phyloP scores from a whole-genome alignment of 768 basidiomycete species.

The Leccinum truebloodii region DNA sequence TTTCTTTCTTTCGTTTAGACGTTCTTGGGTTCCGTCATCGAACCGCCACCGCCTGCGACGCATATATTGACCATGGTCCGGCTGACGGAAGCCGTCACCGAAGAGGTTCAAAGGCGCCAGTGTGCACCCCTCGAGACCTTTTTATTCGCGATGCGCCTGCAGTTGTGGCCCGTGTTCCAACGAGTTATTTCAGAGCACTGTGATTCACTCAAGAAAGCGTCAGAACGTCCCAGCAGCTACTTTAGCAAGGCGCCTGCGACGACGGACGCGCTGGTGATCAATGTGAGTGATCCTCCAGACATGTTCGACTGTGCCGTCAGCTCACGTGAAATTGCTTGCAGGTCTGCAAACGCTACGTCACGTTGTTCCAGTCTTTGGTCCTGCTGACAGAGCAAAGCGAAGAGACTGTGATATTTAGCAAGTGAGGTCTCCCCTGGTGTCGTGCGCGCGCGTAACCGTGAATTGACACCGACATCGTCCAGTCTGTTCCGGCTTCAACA shows the following conservation, averaged over 20 bases:
- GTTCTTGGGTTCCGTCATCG: slow-evolving; percentile 68
- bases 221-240: slow-evolving; percentile 68
- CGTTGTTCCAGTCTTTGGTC: slow-evolving; percentile 81
- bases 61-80: slow-evolving; percentile 90
- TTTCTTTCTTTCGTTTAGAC: slow-evolving; percentile 40
- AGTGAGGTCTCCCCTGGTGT: slow-evolving; percentile 52
- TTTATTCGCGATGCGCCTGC: slow-evolving; percentile 76
- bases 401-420: slow-evolving; percentile 95
- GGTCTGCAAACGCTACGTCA: slow-evolving; percentile 79
- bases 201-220: slow-evolving; percentile 79
- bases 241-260: slow-evolving; percentile 61
- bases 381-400: slow-evolving; percentile 80
- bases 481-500: slow-evolving; percentile 85
- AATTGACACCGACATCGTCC: slow-evolving; percentile 1
- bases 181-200: slow-evolving; percentile 84
- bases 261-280: slow-evolving; percentile 67
- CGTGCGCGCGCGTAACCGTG: neutral
- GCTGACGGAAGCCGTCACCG: slow-evolving; percentile 77
- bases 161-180: slow-evolving; percentile 94
- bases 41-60: slow-evolving; percentile 71
- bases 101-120: slow-evolving; percentile 73
- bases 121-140: slow-evolving; percentile 82
- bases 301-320: neutral
- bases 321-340: slow-evolving; percentile 18
- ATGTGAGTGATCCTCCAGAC: slow-evolving; percentile 41